Evolutionary conservation across 495 filamentous ascomycete genomes (phyloP).

Genomic region (Clavariopsis aquatica): DNA sequence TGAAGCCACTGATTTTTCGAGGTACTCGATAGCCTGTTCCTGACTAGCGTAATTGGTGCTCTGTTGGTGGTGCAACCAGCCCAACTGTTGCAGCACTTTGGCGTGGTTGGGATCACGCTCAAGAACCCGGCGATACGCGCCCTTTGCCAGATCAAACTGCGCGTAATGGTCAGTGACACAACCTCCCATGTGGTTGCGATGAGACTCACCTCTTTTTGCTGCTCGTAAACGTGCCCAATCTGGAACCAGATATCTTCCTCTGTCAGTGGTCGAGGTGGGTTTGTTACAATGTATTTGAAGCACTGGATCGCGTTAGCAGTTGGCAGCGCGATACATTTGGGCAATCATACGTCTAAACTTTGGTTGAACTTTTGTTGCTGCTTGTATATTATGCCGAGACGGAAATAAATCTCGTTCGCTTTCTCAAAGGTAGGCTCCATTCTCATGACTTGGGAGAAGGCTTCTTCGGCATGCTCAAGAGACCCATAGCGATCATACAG

Average conservation of each 20-base stretch:
- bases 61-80: conserved; percentile 97
- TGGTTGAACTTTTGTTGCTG: conserved; percentile 92
- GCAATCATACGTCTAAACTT: conserved; percentile 75
- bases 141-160: conserved; percentile 89
- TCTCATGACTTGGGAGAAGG: conserved; percentile 97
- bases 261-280: conserved; percentile 88
- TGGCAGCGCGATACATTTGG: background rate
- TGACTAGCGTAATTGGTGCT: conserved; percentile 85
- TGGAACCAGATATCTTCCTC: conserved; percentile 99
- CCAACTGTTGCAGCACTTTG: conserved; percentile 96
- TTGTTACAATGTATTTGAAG: conserved; percentile 95
- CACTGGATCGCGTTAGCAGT: conserved; percentile 58
- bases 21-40: conserved; percentile 93
- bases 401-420: conserved; percentile 98
- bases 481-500: conserved; percentile 97
- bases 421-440: conserved; percentile 99
- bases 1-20: conserved; percentile 94
- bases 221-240: conserved; percentile 97
- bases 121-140: conserved; percentile 87
- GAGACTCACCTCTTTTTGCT: conserved; percentile 91
- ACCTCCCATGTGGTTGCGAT: conserved; percentile 1
- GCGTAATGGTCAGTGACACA: conserved; percentile 42
- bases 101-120: conserved; percentile 95
- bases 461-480: conserved; percentile 95
- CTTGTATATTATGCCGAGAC: conserved; percentile 98